Evolutionary conservation across 2,329 filamentous ascomycete genomes (phyloP).

Genomic region (Didymella arachidicola): DNA sequence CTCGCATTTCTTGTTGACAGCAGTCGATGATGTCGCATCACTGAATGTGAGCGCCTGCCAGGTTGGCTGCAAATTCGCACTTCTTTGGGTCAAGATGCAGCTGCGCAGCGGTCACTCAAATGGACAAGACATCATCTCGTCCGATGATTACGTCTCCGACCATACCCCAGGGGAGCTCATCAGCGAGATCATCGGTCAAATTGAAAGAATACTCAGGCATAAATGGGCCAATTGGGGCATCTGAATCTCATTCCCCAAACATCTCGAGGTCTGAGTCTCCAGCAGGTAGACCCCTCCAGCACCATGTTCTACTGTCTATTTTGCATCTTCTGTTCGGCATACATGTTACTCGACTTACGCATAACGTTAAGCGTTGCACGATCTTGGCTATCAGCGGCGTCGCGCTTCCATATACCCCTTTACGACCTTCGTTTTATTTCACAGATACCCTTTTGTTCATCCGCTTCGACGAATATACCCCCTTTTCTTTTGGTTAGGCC

Average conservation of each 20-base stretch:
- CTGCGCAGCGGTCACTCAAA: slow-evolving; percentile 26
- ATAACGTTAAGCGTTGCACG: neutral
- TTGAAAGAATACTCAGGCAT: slow-evolving; percentile 41
- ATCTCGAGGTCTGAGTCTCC: no score
- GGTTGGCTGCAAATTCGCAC: slow-evolving; percentile 39
- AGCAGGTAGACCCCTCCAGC: no score
- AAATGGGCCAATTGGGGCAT: slow-evolving; percentile 45
- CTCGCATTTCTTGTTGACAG: slow-evolving; percentile 37
- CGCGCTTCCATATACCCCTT: neutral
- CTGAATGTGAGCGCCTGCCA: slow-evolving; percentile 36
- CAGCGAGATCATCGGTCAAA: slow-evolving; percentile 35
- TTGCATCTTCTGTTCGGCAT: neutral
- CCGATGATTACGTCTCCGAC: slow-evolving; percentile 23
- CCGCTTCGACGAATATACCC: slow-evolving; percentile 11
- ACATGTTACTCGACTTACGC: neutral
- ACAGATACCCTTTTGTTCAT: slow-evolving; percentile 9
- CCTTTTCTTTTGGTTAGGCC: neutral
- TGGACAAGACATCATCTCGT: slow-evolving; percentile 6
- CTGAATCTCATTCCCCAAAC: slow-evolving; percentile 13
- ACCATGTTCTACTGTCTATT: no score
- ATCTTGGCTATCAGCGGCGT: neutral
- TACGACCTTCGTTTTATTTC: neutral
- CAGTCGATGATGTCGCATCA: slow-evolving; percentile 27
- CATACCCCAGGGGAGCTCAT: slow-evolving; percentile 43
- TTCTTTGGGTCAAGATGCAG: slow-evolving; percentile 46